These are phyloP conservation scores for Sporisorium scitamineum DNA, from an alignment of 1,284 basidiomycete species.

Conservation along the genomic window DNA sequence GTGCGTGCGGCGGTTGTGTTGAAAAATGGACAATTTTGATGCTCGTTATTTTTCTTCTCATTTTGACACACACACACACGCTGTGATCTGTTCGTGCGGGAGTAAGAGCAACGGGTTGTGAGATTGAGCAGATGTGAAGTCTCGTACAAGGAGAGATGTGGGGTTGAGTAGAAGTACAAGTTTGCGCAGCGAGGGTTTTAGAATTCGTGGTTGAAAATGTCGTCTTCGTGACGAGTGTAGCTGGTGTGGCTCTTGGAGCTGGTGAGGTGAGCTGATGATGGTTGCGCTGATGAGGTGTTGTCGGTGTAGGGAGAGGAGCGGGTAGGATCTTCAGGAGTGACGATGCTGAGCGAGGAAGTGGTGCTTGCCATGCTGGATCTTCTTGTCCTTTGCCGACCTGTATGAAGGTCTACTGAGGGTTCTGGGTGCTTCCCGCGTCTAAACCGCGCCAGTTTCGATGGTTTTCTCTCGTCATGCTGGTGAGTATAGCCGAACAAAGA, in stretches of 20 bases:
- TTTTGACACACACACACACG: not conserved
- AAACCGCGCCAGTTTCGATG: slow-evolving; percentile 18
- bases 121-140: not conserved
- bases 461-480: not conserved
- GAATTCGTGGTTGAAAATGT: slow-evolving; percentile 38
- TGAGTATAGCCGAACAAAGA: slow-evolving; percentile 6
- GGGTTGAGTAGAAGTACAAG: slow-evolving; percentile 7
- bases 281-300: not conserved
- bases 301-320: not conserved
- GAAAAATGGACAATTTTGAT: slow-evolving; percentile 10
- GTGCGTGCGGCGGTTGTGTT: too few relatives aligned
- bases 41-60: not conserved
- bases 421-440: not conserved
- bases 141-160: not conserved
- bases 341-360: slow-evolving; percentile 13
- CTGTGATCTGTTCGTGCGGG: not conserved
- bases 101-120: slow-evolving; percentile 1
- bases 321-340: slow-evolving; percentile 13
- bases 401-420: too few relatives aligned
- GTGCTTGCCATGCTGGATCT: slow-evolving; percentile 13
- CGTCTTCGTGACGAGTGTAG: slow-evolving; percentile 4
- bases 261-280: not conserved
- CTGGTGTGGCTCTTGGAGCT: not conserved
- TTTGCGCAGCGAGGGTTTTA: not conserved
- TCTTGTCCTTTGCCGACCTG: not conserved